Conservation (phyloP, 192 early-diverging fungal species). For the Funneliformis geosporum region DNA sequence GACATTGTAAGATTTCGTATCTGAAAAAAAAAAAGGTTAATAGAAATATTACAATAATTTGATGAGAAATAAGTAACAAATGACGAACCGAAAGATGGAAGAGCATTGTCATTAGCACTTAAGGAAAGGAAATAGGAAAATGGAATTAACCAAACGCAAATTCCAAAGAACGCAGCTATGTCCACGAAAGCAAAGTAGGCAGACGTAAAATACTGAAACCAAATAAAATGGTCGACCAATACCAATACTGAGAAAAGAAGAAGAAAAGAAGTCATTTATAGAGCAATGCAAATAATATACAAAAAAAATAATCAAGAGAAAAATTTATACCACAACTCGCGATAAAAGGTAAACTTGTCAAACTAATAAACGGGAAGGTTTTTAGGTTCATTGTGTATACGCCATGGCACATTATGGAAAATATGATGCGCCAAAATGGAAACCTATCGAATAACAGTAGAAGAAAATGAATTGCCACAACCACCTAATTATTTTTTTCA, state of each 20-base stretch:
- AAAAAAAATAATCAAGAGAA: background rate
- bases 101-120: slow-evolving; percentile 84
- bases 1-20: slow-evolving; percentile 19
- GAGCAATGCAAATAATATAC: background rate
- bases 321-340: slow-evolving; percentile 72
- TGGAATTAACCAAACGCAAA: slow-evolving; percentile 93
- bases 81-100: slow-evolving; percentile 61
- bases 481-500: slow-evolving; percentile 44
- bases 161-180: slow-evolving; percentile 89
- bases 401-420: slow-evolving; percentile 75
- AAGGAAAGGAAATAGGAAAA: slow-evolving; percentile 91
- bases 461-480: slow-evolving; percentile 68
- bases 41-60: background rate
- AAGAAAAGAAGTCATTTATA: slow-evolving; percentile 2
- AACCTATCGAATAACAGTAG: slow-evolving; percentile 80
- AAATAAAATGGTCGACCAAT: slow-evolving; percentile 87
- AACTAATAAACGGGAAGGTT: slow-evolving; percentile 82
- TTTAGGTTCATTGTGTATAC: slow-evolving; percentile 80
- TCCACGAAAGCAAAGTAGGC: slow-evolving; percentile 74
- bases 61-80: background rate
- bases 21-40: slow-evolving; percentile 8
- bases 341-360: slow-evolving; percentile 74
- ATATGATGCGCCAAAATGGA: slow-evolving; percentile 65
- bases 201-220: slow-evolving; percentile 89
- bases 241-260: slow-evolving; percentile 58